Evolutionary conservation across 164 flowering plant genomes (phyloP), one percentile per base, ranked within the genome.

Genomic region (Amborella trichopoda): DNA sequence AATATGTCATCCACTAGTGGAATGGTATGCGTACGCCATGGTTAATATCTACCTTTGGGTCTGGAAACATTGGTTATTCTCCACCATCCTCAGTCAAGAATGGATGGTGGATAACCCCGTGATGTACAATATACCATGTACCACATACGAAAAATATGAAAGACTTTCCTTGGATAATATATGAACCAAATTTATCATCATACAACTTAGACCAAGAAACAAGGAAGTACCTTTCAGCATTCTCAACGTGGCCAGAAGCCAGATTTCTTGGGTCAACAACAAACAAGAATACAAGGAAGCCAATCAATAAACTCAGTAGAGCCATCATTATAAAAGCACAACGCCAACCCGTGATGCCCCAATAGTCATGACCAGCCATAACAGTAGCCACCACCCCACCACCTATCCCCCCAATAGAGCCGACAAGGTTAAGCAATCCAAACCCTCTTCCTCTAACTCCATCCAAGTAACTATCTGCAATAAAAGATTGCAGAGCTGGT

Each of bases 401-500:
- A 25, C 94, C 95, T 38, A 81, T 80, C 23, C 94, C 95, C 40
- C 95, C 98, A 6, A 80, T 48, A n/a, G 81, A 51, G 36, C 98
- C 98, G 50, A 86, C 65, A 26, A 90, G 72, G 55, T 37, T 77
- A 23, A 90, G 48, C 53, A 86, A 45, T 27, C 98, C 98, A 66
- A 90, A 90, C 32, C 94, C 96, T 8, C 74, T 53, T 4, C 98
- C 98, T n/a, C 96, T 65, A 23, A 75, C 89, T 45, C 76, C 79
- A 65, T 90, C 98, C 41, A 5, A 32, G 43, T 86, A 86, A 59
- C 89, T 81, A 70, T 90, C 98, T 17, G 98, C 98, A 28, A 90
- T 80, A 41, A 90, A 86, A 30, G 98, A 90, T 55, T 90, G 98
- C 17, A 90, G 81, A 23, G 96, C 86, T 0, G 98, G 98, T 34